These are phyloP conservation scores for Aspergillus phoenicis DNA, from an alignment of 2,329 filamentous ascomycete species.

Conservation along the genomic window DNA sequence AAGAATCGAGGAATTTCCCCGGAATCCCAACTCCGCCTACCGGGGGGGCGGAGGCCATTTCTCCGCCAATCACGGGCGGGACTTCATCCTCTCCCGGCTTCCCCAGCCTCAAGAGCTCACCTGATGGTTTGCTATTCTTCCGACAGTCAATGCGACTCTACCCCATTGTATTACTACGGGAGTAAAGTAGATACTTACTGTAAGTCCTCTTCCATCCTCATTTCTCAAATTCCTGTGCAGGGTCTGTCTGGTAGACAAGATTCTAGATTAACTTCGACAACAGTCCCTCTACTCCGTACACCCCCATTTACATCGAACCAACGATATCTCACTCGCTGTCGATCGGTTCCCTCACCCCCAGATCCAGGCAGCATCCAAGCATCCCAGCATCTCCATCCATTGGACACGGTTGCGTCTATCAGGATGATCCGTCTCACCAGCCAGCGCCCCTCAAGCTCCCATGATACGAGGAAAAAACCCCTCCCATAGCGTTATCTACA, in stretches of 20 bases:
- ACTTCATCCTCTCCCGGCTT: neutral
- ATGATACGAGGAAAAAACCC: conserved; percentile 28
- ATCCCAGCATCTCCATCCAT: neutral
- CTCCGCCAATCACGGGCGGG: conserved; percentile 36
- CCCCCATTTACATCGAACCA: neutral
- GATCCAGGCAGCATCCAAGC: neutral
- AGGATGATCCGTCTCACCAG: neutral
- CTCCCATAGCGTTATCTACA: conserved; percentile 10
- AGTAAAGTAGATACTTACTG: too few relatives aligned
- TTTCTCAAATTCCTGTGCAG: neutral
- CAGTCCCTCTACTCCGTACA: neutral
- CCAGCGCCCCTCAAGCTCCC: neutral
- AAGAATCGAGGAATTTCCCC: conserved; percentile 28
- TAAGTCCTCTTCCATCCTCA: too few relatives aligned
- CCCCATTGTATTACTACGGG: too few relatives aligned
- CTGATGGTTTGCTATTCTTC: too few relatives aligned
- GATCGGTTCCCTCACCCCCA: neutral
- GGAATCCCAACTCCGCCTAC: conserved; percentile 20
- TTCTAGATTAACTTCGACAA: neutral
- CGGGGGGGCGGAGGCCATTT: conserved; percentile 30
- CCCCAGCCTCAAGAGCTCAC: neutral
- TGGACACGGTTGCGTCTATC: neutral
- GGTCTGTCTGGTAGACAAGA: neutral
- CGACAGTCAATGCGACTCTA: too few relatives aligned
- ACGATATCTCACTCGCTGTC: neutral